These are phyloP conservation scores for Boletus rubroflammeus DNA, from an alignment of 768 basidiomycete genomes.

Conservation along the genomic window DNA sequence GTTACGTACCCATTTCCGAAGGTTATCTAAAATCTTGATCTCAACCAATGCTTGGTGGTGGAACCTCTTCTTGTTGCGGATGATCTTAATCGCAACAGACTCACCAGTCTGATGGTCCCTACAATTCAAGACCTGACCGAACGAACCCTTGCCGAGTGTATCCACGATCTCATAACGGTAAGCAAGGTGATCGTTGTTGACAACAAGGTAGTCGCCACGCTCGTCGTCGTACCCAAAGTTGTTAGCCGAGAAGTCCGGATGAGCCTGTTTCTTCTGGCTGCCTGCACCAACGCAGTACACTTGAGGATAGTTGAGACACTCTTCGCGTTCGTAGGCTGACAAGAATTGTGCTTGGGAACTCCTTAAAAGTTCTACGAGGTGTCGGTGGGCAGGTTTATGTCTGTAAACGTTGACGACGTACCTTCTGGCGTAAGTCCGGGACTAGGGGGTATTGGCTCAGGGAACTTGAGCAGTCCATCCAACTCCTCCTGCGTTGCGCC, in stretches of 20 bases:
- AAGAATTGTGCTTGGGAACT: conserved; percentile 65
- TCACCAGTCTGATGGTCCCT: conserved; percentile 93
- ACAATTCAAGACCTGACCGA: conserved; percentile 94
- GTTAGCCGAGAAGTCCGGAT: conserved; percentile 66
- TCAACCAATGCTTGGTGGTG: conserved; percentile 99
- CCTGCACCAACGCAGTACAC: conserved; percentile 80
- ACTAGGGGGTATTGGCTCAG: conserved; percentile 78
- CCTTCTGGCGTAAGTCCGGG: conserved; percentile 65
- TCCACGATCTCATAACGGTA: conserved; percentile 96
- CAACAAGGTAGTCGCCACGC: conserved; percentile 91
- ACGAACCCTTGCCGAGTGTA: conserved; percentile 95
- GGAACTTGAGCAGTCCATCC: conserved; percentile 86
- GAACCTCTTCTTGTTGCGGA: conserved; percentile 98
- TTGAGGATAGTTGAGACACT: conserved; percentile 81
- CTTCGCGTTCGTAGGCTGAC: conserved; percentile 86
- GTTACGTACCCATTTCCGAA: conserved; percentile 91
- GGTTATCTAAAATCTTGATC: conserved; percentile 95
- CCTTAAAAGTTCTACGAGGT: conserved; percentile 55
- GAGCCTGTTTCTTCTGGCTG: conserved; percentile 82
- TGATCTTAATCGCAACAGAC: conserved; percentile 99
- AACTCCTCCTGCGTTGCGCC: conserved; percentile 86
- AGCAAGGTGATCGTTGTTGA: conserved; percentile 88
- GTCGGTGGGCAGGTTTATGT: conserved; percentile 6
- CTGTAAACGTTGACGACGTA: conserved; percentile 36
- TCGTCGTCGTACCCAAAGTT: conserved; percentile 98